Conservation (phyloP, 805 yeast genomes). For the Sugiyamaella boreocaroliniensis region DNA sequence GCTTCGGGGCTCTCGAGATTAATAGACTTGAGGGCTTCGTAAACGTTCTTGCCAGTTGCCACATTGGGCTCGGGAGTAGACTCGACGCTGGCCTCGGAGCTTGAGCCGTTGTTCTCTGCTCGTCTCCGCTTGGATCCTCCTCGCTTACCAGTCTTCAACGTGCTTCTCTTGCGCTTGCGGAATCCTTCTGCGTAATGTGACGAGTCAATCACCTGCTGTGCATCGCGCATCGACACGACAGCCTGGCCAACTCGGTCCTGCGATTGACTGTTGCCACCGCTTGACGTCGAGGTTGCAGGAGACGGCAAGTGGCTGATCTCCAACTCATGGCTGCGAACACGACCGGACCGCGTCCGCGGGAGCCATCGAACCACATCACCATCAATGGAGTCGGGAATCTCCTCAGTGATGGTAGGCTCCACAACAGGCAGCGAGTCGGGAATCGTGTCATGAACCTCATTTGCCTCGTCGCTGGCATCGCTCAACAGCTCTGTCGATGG, state of each 20-base stretch:
- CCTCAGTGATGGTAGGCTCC: not conserved
- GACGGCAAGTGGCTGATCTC: not conserved
- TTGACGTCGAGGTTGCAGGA: not conserved
- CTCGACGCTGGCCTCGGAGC: not conserved
- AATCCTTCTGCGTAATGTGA: conserved; percentile 9
- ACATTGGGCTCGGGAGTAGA: not conserved
- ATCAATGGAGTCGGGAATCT: not conserved
- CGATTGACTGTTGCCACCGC: not conserved
- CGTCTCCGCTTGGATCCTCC: not conserved
- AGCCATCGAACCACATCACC: not conserved
- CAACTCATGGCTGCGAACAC: not conserved
- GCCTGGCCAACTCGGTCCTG: not conserved
- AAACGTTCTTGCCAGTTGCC: conserved; percentile 2
- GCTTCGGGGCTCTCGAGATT: conserved; percentile 4
- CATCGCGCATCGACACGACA: conserved; percentile 5
- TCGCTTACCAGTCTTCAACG: not conserved
- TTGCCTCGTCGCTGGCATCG: not conserved
- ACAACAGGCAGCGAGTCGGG: not conserved
- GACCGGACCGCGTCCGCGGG: not conserved
- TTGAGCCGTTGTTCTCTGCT: not conserved
- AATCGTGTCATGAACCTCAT: conserved; percentile 1
- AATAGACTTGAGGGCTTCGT: not conserved
- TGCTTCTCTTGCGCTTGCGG: conserved; percentile 7
- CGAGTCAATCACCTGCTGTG: conserved; percentile 5
- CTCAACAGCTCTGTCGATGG: not conserved